Conservation (phyloP, 2,329 filamentous ascomycete species). For the Clarireedia sp. region DNA sequence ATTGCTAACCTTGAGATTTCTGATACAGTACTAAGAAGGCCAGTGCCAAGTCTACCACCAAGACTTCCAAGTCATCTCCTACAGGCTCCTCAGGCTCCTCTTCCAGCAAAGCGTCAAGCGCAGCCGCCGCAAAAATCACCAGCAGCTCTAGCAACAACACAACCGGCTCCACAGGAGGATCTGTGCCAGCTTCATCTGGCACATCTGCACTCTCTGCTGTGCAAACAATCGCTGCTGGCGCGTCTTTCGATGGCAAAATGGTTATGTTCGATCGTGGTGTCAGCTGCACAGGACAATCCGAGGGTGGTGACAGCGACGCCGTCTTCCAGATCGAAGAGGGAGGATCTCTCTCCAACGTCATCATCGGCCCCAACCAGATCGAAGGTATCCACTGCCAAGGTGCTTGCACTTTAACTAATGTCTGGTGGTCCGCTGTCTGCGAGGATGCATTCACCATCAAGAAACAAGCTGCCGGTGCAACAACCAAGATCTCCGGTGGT, state of each 20-base stretch:
- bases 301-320: conserved; percentile 33
- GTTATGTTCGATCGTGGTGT: conserved; percentile 36
- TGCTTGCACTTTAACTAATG: conserved; percentile 23
- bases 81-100: background rate
- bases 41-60: background rate
- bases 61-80: background rate
- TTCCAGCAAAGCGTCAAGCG: background rate
- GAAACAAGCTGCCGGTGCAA: conserved; percentile 26
- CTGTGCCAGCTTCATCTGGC: conserved; percentile 26
- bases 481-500: conserved; percentile 36
- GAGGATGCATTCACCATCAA: conserved; percentile 24
- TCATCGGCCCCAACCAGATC: conserved; percentile 30
- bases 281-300: conserved; percentile 34
- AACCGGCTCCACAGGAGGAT: background rate
- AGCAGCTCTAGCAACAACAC: background rate
- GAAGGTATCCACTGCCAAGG: conserved; percentile 27
- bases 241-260: conserved; percentile 41
- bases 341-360: conserved; percentile 29
- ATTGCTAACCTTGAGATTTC: background rate
- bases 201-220: conserved; percentile 35
- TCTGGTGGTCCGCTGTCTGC: conserved; percentile 24
- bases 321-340: conserved; percentile 30
- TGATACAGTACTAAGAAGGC: background rate
- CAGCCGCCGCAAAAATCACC: background rate
- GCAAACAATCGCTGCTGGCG: conserved; percentile 36